phyloP scores from a whole-genome alignment of 805 yeast species.

The Millerozyma miso region DNA sequence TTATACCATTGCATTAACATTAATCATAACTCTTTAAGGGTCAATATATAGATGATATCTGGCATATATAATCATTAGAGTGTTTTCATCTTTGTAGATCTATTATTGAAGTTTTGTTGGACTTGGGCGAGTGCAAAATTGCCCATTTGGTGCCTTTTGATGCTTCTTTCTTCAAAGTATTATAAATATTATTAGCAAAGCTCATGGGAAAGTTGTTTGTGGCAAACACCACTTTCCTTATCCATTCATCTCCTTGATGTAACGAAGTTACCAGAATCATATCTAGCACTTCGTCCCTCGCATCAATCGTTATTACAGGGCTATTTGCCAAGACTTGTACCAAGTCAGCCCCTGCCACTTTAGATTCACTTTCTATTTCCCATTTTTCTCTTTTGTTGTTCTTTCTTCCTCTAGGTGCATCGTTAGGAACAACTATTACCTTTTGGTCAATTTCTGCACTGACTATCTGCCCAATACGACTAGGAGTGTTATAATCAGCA shows the following conservation, averaged over 20 bases:
- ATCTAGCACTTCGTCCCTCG: conserved; percentile 77
- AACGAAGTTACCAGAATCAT: conserved; percentile 76
- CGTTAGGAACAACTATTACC: conserved; percentile 67
- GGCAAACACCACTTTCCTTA: conserved; percentile 76
- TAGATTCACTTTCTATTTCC: conserved; percentile 71
- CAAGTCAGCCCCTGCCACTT: conserved; percentile 52
- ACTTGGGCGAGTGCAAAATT: conserved; percentile 71
- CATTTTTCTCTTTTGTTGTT: conserved; percentile 72
- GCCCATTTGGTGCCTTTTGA: conserved; percentile 71
- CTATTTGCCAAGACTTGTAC: conserved; percentile 55
- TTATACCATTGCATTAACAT: not conserved
- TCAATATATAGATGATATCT: conserved; percentile 6
- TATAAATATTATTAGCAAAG: conserved; percentile 70
- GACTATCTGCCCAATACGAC: conserved; percentile 22
- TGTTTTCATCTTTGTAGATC: conserved; percentile 51
- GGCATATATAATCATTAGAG: not conserved
- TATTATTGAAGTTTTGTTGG: conserved; percentile 52
- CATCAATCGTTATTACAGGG: conserved; percentile 77
- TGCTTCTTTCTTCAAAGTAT: conserved; percentile 69
- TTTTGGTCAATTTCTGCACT: conserved; percentile 45
- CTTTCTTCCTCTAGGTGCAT: conserved; percentile 76
- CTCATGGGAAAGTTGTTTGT: conserved; percentile 75
- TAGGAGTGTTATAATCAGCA: conserved; percentile 7
- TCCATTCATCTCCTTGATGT: conserved; percentile 76
- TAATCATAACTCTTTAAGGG: not conserved